Conservation (phyloP, 345 rosid genomes). For the Isatis tinctoria region DNA sequence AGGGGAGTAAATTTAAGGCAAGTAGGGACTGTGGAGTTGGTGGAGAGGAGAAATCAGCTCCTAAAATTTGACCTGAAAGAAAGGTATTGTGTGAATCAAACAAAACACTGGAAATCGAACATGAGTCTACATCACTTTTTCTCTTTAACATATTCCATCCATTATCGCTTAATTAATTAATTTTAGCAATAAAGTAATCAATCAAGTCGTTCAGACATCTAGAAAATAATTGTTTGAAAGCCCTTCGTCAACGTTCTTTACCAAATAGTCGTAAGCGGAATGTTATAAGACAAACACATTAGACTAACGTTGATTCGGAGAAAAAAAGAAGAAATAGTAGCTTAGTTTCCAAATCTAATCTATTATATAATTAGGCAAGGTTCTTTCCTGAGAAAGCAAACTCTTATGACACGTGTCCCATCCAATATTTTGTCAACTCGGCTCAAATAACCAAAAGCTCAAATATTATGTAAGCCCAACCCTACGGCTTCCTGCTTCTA, state of each 20-base stretch:
- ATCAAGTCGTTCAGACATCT: conserved; percentile 3
- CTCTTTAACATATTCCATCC: conserved; percentile 19
- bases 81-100: conserved; percentile 1
- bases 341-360: not conserved
- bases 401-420: no score
- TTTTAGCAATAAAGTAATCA: not conserved
- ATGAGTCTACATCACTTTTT: conserved; percentile 3
- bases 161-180: not conserved
- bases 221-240: not conserved
- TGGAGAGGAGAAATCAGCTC: not conserved
- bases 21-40: not conserved
- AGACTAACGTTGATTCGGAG: not conserved
- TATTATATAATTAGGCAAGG: no score
- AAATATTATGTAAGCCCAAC: no score
- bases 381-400: no score
- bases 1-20: not conserved
- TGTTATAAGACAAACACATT: not conserved
- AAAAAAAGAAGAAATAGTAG: no score
- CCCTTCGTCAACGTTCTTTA: not conserved
- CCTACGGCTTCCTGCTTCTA: no score
- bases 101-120: conserved; percentile 3
- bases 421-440: no score
- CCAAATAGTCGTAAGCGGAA: not conserved
- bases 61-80: not conserved
- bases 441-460: no score